These are phyloP conservation scores for Trypanosoma vivax DNA, from an alignment of 208 protist genomes.

Conservation along the genomic window DNA sequence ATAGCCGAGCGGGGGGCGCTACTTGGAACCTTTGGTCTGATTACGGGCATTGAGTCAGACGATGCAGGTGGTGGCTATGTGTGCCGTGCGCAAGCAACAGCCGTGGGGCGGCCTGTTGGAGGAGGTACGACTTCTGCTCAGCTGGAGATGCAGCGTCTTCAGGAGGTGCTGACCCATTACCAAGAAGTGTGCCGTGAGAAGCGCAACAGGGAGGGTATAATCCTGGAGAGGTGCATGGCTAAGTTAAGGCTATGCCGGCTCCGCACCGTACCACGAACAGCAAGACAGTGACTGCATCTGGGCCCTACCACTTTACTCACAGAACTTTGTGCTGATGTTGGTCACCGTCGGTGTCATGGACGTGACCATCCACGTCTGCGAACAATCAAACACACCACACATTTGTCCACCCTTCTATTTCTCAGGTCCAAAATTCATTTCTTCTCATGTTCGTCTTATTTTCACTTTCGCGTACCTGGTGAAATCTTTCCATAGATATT, in stretches of 20 bases:
- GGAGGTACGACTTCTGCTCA: constrained; percentile 59
- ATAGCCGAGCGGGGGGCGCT: neutral
- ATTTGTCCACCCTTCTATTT: too few relatives aligned
- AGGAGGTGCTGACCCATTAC: constrained; percentile 6
- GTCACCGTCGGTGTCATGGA: neutral
- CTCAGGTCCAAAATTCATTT: too few relatives aligned
- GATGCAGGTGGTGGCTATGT: neutral
- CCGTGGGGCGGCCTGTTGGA: constrained; percentile 37
- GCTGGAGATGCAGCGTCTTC: constrained; percentile 43
- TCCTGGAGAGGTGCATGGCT: neutral
- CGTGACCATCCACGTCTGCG: neutral
- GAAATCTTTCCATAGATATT: neutral
- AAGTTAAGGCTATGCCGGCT: neutral
- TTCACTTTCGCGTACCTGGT: too few relatives aligned
- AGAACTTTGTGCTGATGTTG: constrained; percentile 1
- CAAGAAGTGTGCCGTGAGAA: constrained; percentile 1
- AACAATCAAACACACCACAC: too few relatives aligned
- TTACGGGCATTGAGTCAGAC: too few relatives aligned
- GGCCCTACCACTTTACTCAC: too few relatives aligned
- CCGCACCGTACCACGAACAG: constrained; percentile 4
- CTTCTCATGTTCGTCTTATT: too few relatives aligned
- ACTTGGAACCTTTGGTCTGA: constrained; percentile 6
- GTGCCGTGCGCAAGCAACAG: constrained; percentile 27
- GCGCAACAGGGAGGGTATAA: neutral
- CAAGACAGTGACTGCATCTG: neutral